Base-by-base conservation (phyloP, 306 rosid genomes). In the Cucurbita ficifolia region DNA sequence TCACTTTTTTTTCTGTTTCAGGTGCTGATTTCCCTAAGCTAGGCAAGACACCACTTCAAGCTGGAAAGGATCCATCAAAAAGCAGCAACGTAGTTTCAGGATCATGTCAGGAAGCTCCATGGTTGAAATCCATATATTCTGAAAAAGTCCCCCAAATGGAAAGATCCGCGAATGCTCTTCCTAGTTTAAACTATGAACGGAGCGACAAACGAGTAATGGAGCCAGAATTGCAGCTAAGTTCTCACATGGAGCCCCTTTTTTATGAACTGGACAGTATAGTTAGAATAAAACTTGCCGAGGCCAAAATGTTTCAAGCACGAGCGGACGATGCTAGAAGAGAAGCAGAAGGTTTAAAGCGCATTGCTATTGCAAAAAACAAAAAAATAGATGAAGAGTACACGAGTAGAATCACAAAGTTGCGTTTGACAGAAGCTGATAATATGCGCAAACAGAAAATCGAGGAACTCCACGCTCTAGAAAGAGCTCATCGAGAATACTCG, bases 271-370 rank as follows among this genome's bases (percentile, higher is more conserved):
- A 95, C 73, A 89, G 97, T 21, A 60, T 89, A 51, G 90, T 95
- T 42, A 83, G 88, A 83, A 79, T 89, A 71, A 95, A 95, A 81
- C 91, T 78, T 50, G 96, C 92, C 1, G 99, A 95, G 84, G 97
- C 97, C 21, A 85, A 89, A 81, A 88, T 95, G 97, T 95, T 95
- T 77, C 99, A 95, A 60, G 54, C 89, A 13, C 95, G 92, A 24
- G 92, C 99, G 1, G 97, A 95, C 48, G 96, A 89, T 35, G 99
- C 99, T 55, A 91, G 96, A 85, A 89, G 92, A 64, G 97, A 91
- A 55, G 96, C 99, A 13, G 97, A 91, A 78, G 96, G 90, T 72
- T 81, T 95, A 83, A 89, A 87, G 49, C 90, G 91, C 76, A 95
- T 95, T 79, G 88, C 96, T 55, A 73, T 85, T 54, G 92, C 97